Conservation (phyloP, 2,329 filamentous ascomycete genomes). For the Ophiocordyceps robertsii region DNA sequence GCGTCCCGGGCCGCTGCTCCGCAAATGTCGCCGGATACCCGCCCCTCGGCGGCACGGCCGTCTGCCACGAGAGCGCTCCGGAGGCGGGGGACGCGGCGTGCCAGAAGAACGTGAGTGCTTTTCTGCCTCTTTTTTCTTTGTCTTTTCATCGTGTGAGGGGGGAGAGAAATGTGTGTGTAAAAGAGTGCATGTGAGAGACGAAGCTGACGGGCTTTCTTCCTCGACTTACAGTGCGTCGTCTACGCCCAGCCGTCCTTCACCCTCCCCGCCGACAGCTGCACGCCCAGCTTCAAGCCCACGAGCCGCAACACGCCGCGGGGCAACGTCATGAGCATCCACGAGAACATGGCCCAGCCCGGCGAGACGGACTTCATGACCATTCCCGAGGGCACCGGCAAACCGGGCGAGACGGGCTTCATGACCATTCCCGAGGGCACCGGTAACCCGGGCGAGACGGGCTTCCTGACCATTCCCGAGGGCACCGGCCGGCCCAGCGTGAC, state of each 20-base stretch:
- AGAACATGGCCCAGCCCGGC: background rate
- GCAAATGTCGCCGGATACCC: conserved; percentile 29
- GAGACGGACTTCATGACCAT: conserved; percentile 5
- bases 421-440: background rate
- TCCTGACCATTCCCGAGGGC: background rate
- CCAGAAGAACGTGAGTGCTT: conserved; percentile 26
- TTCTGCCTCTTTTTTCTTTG: no score
- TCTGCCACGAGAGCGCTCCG: conserved; percentile 26
- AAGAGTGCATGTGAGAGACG: no score
- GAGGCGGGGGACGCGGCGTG: conserved; percentile 31
- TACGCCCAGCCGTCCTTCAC: conserved; percentile 25
- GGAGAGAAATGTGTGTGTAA: no score
- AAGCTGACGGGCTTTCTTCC: background rate
- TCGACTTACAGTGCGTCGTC: conserved; percentile 23
- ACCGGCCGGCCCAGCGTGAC: background rate
- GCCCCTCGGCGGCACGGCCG: conserved; percentile 20
- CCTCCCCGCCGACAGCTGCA: conserved; percentile 21
- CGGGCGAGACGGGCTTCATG: no score
- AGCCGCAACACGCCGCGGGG: background rate
- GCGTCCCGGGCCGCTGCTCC: conserved; percentile 27
- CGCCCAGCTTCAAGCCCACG: conserved; percentile 12
- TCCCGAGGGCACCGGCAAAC: conserved; percentile 27
- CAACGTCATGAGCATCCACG: background rate
- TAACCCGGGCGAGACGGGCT: background rate
- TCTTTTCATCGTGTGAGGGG: no score